Evolutionary conservation across 805 yeast genomes (phyloP).

Genomic region (Barnettozyma sucrosica): DNA sequence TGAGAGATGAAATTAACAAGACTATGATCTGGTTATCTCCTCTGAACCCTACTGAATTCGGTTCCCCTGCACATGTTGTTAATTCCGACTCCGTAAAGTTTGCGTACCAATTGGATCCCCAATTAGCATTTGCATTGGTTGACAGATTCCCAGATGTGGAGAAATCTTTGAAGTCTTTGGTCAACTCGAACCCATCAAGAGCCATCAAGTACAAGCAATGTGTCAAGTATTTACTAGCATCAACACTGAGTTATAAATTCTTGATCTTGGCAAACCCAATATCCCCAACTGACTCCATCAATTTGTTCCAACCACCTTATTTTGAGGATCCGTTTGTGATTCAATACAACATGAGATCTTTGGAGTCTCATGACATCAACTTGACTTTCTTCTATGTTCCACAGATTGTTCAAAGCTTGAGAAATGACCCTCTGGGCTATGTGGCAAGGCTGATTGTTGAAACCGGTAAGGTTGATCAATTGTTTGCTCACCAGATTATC

Average conservation of each 20-base stretch:
- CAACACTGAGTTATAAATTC: conserved; percentile 13
- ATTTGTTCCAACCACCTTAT: conserved; percentile 71
- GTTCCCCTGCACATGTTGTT: conserved; percentile 32
- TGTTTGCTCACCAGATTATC: conserved; percentile 95
- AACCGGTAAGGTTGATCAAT: conserved; percentile 82
- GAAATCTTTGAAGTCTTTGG: conserved; percentile 36
- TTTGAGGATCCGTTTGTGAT: conserved; percentile 59
- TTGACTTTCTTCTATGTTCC: conserved; percentile 95
- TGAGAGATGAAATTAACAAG: conserved; percentile 69
- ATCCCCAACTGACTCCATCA: conserved; percentile 80
- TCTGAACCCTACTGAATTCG: conserved; percentile 23
- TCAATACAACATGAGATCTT: conserved; percentile 86
- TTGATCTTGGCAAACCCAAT: conserved; percentile 40
- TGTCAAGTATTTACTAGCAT: conserved; percentile 43
- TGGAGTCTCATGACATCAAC: conserved; percentile 82
- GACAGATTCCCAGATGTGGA: conserved; percentile 45
- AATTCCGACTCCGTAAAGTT: conserved; percentile 35
- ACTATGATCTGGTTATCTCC: conserved; percentile 71
- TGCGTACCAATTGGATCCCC: conserved; percentile 66
- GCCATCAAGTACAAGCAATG: conserved; percentile 55
- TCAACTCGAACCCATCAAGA: conserved; percentile 51
- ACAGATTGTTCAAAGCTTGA: conserved; percentile 87
- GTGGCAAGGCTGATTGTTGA: conserved; percentile 86
- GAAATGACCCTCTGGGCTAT: conserved; percentile 79
- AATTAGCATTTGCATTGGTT: conserved; percentile 64